phyloP scores from a whole-genome alignment of 768 basidiomycete genomes.

The Royoungia palumana region DNA sequence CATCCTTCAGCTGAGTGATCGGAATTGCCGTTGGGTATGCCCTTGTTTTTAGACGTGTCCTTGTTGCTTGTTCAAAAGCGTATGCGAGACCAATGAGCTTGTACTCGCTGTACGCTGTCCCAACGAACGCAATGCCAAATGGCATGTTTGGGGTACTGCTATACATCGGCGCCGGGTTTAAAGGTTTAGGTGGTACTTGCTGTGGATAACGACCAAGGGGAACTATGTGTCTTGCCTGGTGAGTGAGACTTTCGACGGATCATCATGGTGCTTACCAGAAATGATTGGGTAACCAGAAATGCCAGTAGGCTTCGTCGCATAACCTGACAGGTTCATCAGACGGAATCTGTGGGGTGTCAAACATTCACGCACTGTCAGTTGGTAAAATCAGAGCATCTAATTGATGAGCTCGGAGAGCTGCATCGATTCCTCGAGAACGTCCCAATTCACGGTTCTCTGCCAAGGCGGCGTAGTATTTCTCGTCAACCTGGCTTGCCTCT shows the following conservation, averaged over 20 bases:
- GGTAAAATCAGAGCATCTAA: slow-evolving; percentile 56
- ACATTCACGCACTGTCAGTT: slow-evolving; percentile 28
- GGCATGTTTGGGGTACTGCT: slow-evolving; percentile 45
- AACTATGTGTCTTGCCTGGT: slow-evolving; percentile 30
- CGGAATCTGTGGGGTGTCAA: not conserved
- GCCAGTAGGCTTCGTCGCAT: slow-evolving; percentile 38
- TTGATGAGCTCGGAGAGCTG: slow-evolving; percentile 41
- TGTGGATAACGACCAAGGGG: slow-evolving; percentile 60
- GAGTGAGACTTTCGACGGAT: not conserved
- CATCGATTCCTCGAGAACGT: slow-evolving; percentile 52
- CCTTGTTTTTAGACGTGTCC: slow-evolving; percentile 44
- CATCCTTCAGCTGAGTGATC: slow-evolving; percentile 45
- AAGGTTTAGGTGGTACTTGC: slow-evolving; percentile 37
- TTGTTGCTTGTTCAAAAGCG: slow-evolving; percentile 65
- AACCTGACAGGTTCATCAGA: slow-evolving; percentile 10
- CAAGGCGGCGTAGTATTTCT: slow-evolving; percentile 43
- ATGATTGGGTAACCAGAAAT: slow-evolving; percentile 66
- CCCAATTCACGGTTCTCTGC: slow-evolving; percentile 48
- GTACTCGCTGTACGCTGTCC: slow-evolving; percentile 59
- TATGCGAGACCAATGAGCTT: slow-evolving; percentile 55
- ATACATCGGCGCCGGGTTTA: slow-evolving; percentile 41
- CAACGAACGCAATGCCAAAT: slow-evolving; percentile 60
- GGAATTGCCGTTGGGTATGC: slow-evolving; percentile 55
- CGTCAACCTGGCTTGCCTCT: slow-evolving; percentile 32
- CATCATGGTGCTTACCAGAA: slow-evolving; percentile 43